These are phyloP conservation scores for Aspergillus jensenii DNA, from an alignment of 2,329 filamentous ascomycete genomes.

Conservation along the genomic window DNA sequence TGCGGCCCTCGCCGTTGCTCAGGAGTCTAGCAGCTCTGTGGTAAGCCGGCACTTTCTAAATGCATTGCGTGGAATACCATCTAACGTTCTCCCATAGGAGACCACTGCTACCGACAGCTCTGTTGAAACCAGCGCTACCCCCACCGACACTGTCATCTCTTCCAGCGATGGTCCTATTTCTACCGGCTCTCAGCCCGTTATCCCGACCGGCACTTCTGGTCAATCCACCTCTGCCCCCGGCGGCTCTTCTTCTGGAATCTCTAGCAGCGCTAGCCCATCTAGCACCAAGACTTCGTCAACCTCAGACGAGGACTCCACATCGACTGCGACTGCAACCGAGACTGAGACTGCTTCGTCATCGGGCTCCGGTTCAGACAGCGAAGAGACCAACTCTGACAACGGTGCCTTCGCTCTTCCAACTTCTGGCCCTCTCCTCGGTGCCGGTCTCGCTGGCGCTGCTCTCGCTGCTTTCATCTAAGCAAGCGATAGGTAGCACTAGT, in stretches of 20 bases:
- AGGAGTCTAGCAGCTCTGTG: slow-evolving; percentile 25
- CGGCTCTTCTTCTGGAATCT: slow-evolving; percentile 4
- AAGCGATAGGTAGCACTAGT: background rate
- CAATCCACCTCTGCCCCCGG: background rate
- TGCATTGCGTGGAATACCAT: background rate
- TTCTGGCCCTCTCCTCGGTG: slow-evolving; percentile 36
- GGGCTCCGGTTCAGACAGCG: slow-evolving; percentile 10
- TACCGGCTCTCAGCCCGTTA: slow-evolving; percentile 8
- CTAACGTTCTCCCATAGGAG: slow-evolving; percentile 1
- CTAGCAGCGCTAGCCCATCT: slow-evolving; percentile 7
- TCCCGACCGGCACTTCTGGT: slow-evolving; percentile 3
- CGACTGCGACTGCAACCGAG: background rate
- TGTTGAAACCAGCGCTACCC: slow-evolving; percentile 10
- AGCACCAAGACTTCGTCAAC: background rate
- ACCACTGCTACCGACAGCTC: slow-evolving; percentile 18
- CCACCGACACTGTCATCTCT: background rate
- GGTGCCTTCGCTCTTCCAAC: slow-evolving; percentile 37
- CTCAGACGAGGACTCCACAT: slow-evolving; percentile 18
- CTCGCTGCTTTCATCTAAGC: slow-evolving; percentile 45
- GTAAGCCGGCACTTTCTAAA: slow-evolving; percentile 17
- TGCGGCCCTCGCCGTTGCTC: slow-evolving; percentile 44
- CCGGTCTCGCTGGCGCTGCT: slow-evolving; percentile 41
- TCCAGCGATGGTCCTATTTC: background rate
- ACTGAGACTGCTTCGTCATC: slow-evolving; percentile 12
- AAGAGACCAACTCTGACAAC: slow-evolving; percentile 25